These are phyloP conservation scores for Beauveria medogensis DNA, from an alignment of 2,329 filamentous ascomycete species.

Conservation along the genomic window DNA sequence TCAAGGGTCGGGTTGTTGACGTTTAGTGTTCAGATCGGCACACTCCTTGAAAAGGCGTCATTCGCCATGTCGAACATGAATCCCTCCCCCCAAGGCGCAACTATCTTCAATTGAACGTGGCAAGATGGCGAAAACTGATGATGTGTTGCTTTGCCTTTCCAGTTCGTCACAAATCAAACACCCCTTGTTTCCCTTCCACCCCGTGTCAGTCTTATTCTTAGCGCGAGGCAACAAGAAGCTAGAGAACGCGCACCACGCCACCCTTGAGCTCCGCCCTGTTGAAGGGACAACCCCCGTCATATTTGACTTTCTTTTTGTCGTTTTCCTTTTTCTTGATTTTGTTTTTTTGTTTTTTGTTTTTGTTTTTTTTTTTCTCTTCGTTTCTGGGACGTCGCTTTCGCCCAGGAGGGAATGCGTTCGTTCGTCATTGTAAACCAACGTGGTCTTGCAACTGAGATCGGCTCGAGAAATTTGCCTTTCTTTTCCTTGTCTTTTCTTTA, in stretches of 20 bases:
- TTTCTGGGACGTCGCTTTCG: neutral
- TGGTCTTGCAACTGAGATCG: too few relatives aligned
- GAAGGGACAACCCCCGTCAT: neutral
- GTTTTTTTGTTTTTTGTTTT: neutral
- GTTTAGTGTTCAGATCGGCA: too few relatives aligned
- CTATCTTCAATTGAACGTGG: slow-evolving; percentile 7
- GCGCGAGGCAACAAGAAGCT: slow-evolving; percentile 3
- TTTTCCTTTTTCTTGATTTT: neutral
- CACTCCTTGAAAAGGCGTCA: too few relatives aligned
- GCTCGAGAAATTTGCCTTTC: neutral
- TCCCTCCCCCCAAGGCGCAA: neutral
- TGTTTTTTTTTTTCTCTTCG: neutral
- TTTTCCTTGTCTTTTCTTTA: neutral
- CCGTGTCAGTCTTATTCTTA: neutral
- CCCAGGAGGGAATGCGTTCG: neutral
- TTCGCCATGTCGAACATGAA: neutral
- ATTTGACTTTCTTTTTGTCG: neutral
- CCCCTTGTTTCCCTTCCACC: neutral
- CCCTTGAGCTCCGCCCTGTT: neutral
- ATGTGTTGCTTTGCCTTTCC: neutral
- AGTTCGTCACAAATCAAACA: too few relatives aligned
- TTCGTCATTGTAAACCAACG: neutral
- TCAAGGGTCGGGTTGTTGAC: neutral
- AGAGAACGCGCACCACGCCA: neutral
- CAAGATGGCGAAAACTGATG: neutral